Conservation (phyloP, 805 yeast species). For the Monosporozyma servazzii region DNA sequence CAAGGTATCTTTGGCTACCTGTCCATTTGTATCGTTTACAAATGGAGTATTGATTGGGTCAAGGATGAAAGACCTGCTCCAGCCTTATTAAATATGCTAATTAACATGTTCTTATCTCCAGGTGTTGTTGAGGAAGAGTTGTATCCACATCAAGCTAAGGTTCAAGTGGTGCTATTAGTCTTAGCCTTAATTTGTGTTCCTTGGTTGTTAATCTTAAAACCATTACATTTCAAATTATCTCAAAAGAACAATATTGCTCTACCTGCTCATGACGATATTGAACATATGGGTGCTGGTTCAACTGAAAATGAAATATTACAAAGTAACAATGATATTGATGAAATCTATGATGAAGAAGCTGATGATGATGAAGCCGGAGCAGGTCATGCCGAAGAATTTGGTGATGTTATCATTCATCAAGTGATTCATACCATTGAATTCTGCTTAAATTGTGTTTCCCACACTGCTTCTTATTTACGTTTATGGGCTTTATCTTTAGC, state of each 20-base stretch:
- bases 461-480: conserved; percentile 69
- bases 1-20: conserved; percentile 69
- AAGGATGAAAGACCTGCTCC: conserved; percentile 57
- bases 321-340: conserved; percentile 29
- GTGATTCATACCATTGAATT: conserved; percentile 76
- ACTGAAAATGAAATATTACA: conserved; percentile 8
- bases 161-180: conserved; percentile 48
- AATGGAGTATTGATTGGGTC: conserved; percentile 69
- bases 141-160: conserved; percentile 53
- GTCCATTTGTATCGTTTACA: conserved; percentile 56
- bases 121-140: conserved; percentile 58
- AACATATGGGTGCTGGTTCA: not conserved
- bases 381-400: conserved; percentile 41
- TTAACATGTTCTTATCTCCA: conserved; percentile 67
- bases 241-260: conserved; percentile 27
- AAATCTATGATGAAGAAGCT: conserved; percentile 29
- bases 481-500: conserved; percentile 75
- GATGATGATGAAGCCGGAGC: conserved; percentile 37
- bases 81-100: conserved; percentile 63
- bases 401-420: conserved; percentile 69
- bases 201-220: conserved; percentile 60
- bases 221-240: conserved; percentile 39
- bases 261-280: conserved; percentile 12
- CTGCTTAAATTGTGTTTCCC: conserved; percentile 70
- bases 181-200: conserved; percentile 64